Evolutionary conservation across 2,329 filamentous ascomycete genomes (phyloP).

Genomic region (Neonectria sp.): DNA sequence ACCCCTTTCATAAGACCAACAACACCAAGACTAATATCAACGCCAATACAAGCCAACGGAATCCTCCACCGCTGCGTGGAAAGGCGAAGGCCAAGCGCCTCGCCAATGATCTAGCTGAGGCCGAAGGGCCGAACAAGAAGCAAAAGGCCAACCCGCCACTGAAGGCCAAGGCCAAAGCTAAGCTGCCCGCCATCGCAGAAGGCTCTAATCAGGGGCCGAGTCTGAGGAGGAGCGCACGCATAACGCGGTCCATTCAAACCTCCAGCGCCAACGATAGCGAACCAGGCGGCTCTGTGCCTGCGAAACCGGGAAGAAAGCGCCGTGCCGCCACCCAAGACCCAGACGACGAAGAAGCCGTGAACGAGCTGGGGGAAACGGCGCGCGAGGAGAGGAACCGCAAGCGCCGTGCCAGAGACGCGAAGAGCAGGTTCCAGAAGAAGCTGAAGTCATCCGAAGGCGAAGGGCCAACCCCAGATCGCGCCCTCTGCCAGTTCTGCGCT

Average conservation of each 20-base stretch:
- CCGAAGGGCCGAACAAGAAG: background rate
- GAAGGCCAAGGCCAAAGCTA: background rate
- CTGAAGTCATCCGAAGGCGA: too few species aligned
- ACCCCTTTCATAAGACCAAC: too few species aligned
- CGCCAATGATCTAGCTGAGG: background rate
- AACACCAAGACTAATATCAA: too few species aligned
- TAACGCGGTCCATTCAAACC: background rate
- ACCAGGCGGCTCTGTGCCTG: background rate
- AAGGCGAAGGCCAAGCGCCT: background rate
- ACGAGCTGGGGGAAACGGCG: background rate
- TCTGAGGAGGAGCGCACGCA: too few species aligned
- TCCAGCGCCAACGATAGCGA: background rate
- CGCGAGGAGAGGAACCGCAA: background rate
- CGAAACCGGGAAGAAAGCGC: background rate
- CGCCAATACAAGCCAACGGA: too few species aligned
- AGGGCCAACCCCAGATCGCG: background rate
- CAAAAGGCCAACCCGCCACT: background rate
- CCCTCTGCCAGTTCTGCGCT: constrained; percentile 35
- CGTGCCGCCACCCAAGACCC: background rate
- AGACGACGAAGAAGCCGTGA: background rate
- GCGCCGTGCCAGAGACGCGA: background rate
- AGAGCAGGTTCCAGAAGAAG: background rate
- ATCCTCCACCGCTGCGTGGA: too few species aligned
- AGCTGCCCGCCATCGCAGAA: background rate
- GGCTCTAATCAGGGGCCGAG: too few species aligned